phyloP scores from a whole-genome alignment of 2,329 filamentous ascomycete genomes.

The Aspergillus aculeatinus region DNA sequence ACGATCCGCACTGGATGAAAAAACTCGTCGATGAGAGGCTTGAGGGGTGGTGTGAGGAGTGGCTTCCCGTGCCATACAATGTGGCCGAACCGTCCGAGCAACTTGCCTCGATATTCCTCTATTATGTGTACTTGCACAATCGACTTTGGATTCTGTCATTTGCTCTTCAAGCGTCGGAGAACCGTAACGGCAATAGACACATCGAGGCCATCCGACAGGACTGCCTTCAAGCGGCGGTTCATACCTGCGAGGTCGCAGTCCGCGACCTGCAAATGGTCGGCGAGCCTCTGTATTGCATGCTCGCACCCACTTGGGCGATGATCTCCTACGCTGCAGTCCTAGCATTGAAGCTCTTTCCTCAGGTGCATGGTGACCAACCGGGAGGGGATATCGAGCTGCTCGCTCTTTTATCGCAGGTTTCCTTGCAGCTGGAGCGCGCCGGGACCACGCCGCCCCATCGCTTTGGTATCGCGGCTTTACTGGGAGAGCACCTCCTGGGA shows the following conservation, averaged over 20 bases:
- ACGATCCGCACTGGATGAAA: slow-evolving; percentile 25
- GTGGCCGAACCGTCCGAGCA: slow-evolving; percentile 10
- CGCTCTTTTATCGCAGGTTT: slow-evolving; percentile 26
- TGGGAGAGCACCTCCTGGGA: slow-evolving; percentile 30
- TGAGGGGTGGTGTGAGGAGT: slow-evolving; percentile 24
- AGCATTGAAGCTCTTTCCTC: slow-evolving; percentile 26
- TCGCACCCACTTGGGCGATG: slow-evolving; percentile 37
- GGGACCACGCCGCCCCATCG: slow-evolving; percentile 30
- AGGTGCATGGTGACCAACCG: slow-evolving; percentile 17
- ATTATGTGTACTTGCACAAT: slow-evolving; percentile 30
- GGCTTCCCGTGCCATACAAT: slow-evolving; percentile 17
- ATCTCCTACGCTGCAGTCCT: slow-evolving; percentile 31
- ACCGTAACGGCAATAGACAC: slow-evolving; percentile 8
- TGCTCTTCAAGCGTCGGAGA: slow-evolving; percentile 21
- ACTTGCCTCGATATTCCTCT: slow-evolving; percentile 21
- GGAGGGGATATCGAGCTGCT: slow-evolving; percentile 27
- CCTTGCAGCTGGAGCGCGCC: slow-evolving; percentile 27
- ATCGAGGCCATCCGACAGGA: slow-evolving; percentile 24
- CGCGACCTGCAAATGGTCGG: slow-evolving; percentile 25
- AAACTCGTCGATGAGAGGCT: slow-evolving; percentile 24
- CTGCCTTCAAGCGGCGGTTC: slow-evolving; percentile 29
- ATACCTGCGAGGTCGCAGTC: slow-evolving; percentile 30
- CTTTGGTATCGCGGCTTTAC: slow-evolving; percentile 30
- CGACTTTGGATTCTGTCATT: slow-evolving; percentile 31
- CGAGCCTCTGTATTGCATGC: slow-evolving; percentile 32